Base-by-base conservation (phyloP, 306 rosid genomes). In the Prunus mongolica region DNA sequence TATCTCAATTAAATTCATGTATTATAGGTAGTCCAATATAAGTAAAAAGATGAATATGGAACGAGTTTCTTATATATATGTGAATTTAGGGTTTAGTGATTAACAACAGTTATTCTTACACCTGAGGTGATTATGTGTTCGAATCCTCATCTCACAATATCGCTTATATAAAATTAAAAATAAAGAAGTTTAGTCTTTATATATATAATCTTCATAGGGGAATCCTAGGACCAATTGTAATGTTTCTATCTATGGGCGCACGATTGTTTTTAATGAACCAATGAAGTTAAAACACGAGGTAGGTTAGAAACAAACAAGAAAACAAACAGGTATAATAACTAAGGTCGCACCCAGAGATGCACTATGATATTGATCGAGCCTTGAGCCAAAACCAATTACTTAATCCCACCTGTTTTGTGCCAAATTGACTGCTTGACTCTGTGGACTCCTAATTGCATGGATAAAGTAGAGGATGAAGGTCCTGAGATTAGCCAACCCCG, bases 341-440 rank as follows among this genome's bases (percentile, higher is more conserved):
- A 30, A 7, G 57, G 22, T 7, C 2, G 15, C 49, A 19, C 3
- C 14, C 4, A 24, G 38, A 8, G 28, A 22, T 46, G 72, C 34
- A 68, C 5, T 3, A 6, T 51, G 47, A 51, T 38, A 52, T 11
- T 30, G 75, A 71, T 71, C 14, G 65, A 55, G 76, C 76, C 66
- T 34, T 72, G 76, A 72, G 76, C 66, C 52, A 34, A 52, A 38
- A 18, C 24, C 38, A 72, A 54, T 72, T 20, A 38, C 22, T 7
- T 3, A 56, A 72, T 34, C 34, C 52, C 66, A 56, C 65, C 65
- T 55, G 20, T 27, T 62, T 54, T 19, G 34, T 50, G 74, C n/a
- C 65, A 32, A 34, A 71, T 22, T 34, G 75, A 71, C 75, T n/a
- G 22, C 75, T 70, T 30, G 74, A 70, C 63, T 70, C 19, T 57